These are phyloP conservation scores for Pisolithus marmoratus DNA, from an alignment of 768 basidiomycete species.

Conservation along the genomic window DNA sequence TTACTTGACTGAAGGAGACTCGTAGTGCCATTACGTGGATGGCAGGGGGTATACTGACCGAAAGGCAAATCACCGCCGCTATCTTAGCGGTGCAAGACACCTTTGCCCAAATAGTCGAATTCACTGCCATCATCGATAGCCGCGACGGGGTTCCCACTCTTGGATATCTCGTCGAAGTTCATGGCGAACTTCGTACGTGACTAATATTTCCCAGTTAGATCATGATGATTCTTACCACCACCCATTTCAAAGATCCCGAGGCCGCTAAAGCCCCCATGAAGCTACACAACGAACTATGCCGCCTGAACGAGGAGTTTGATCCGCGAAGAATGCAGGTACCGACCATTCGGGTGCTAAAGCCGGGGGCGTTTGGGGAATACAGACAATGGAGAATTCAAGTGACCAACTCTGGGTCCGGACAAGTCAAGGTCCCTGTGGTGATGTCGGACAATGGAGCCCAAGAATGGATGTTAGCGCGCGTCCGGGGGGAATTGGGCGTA, in stretches of 20 bases:
- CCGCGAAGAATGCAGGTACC: not conserved
- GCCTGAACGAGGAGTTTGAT: not conserved
- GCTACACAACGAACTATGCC: not conserved
- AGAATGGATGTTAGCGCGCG: constrained; percentile 10
- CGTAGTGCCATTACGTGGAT: no score
- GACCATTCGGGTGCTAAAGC: not conserved
- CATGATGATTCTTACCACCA: not conserved
- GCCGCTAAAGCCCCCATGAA: constrained; percentile 1
- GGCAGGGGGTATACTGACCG: constrained; percentile 11
- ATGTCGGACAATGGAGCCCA: not conserved
- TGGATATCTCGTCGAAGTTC: constrained; percentile 7
- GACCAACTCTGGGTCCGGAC: not conserved
- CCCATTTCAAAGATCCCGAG: not conserved
- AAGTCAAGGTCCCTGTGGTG: constrained; percentile 6
- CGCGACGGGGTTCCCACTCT: constrained; percentile 1
- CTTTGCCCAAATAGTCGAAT: constrained; percentile 8
- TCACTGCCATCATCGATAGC: constrained; percentile 14
- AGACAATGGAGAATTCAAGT: not conserved
- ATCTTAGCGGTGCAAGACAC: constrained; percentile 8
- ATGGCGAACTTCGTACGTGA: constrained; percentile 6
- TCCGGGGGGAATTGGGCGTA: not conserved
- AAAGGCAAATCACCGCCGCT: constrained; percentile 11
- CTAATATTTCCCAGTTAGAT: not conserved
- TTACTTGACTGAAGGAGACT: no score
- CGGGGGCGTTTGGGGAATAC: not conserved